Conservation (phyloP, 495 filamentous ascomycete genomes). For the Daldinia childiae region DNA sequence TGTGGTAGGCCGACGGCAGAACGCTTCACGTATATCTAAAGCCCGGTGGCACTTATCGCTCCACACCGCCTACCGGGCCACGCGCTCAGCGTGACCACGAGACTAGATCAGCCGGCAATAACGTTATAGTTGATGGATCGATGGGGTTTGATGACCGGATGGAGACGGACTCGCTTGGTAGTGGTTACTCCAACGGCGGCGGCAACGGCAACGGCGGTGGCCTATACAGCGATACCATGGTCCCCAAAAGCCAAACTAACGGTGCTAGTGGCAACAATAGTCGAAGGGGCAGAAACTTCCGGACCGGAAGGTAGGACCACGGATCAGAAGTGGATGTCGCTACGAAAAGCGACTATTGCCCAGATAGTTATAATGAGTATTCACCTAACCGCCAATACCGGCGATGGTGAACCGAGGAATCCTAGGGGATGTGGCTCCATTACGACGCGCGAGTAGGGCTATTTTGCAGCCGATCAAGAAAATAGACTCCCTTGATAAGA, state of each 20-base stretch:
- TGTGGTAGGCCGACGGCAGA: constrained; percentile 80
- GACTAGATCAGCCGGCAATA: constrained; percentile 55
- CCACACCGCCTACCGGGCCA: constrained; percentile 42
- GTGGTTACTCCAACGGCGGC: constrained; percentile 36
- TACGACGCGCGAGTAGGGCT: neutral
- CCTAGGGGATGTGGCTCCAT: neutral
- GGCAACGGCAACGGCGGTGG: constrained; percentile 35
- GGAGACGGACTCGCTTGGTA: constrained; percentile 53
- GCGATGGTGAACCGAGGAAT: neutral
- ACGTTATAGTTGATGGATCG: constrained; percentile 65
- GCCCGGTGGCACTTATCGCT: constrained; percentile 49
- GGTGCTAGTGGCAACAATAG: constrained; percentile 21
- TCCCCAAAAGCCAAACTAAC: constrained; percentile 28
- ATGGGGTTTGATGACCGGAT: constrained; percentile 69
- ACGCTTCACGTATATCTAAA: constrained; percentile 80
- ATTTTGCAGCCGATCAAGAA: neutral
- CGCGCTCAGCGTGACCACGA: constrained; percentile 51
- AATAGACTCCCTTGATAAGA: neutral
- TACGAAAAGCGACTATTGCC: neutral
- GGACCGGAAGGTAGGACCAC: constrained; percentile 31
- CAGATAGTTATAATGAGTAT: neutral
- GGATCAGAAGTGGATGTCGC: neutral
- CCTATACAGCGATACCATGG: constrained; percentile 58
- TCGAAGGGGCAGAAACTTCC: constrained; percentile 51
- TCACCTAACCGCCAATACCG: neutral